Conservation (phyloP, 2,329 filamentous ascomycete species). For the Phoma sp. region DNA sequence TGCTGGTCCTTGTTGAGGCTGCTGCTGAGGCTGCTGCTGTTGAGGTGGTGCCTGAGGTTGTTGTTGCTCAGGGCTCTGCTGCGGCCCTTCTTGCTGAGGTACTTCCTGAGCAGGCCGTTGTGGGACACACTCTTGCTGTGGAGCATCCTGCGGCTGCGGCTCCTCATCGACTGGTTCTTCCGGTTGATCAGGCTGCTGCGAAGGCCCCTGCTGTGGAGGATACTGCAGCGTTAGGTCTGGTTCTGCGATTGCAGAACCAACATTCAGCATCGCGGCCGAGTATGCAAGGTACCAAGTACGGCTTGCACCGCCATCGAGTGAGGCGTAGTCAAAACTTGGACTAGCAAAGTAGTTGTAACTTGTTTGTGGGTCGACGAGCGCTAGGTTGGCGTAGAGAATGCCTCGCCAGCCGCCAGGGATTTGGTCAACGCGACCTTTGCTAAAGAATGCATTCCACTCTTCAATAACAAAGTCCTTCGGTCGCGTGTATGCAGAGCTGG, state of each 20-base stretch:
- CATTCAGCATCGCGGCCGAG: slow-evolving; percentile 37
- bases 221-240: neutral
- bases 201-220: neutral
- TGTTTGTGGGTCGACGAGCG: slow-evolving; percentile 72
- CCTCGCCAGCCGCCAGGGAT: slow-evolving; percentile 83
- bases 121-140: neutral
- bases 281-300: slow-evolving; percentile 49
- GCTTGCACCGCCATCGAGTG: slow-evolving; percentile 80
- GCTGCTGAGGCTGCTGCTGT: neutral
- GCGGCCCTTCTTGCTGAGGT: neutral
- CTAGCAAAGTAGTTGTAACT: slow-evolving; percentile 79
- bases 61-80: neutral
- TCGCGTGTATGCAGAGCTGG: slow-evolving; percentile 74
- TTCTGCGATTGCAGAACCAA: neutral
- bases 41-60: neutral
- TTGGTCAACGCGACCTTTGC: slow-evolving; percentile 67
- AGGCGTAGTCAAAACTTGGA: slow-evolving; percentile 68
- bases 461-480: slow-evolving; percentile 73
- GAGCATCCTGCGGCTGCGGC: too few relatives aligned
- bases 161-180: too few relatives aligned
- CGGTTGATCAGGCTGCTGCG: neutral
- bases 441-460: slow-evolving; percentile 74
- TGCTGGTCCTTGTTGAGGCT: neutral
- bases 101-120: neutral
- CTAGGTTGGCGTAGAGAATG: slow-evolving; percentile 82